Conservation (phyloP, 2,329 filamentous ascomycete genomes). For the Sporothrix luriei region DNA sequence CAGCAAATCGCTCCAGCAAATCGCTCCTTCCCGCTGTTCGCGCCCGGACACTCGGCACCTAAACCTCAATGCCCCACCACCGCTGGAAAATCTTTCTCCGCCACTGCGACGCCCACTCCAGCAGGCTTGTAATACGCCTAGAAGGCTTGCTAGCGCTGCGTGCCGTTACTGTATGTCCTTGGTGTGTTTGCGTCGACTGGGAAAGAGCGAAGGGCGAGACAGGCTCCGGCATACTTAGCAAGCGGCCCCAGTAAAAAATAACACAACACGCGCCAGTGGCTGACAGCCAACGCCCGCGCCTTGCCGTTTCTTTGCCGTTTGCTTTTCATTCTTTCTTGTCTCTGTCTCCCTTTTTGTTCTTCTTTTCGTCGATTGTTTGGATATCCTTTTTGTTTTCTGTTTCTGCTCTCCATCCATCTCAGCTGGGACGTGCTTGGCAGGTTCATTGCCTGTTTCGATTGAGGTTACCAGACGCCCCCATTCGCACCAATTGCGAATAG, state of each 20-base stretch:
- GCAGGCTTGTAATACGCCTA: not conserved
- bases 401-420: not conserved
- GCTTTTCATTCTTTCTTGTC: not conserved
- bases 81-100: slow-evolving; percentile 12
- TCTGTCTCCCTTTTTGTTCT: not conserved
- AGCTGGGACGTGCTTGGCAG: slow-evolving; percentile 9
- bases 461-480: not conserved
- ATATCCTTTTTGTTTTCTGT: not conserved
- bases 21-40: not conserved
- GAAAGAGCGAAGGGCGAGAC: slow-evolving; percentile 21
- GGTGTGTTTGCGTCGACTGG: not conserved
- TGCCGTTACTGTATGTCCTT: not conserved
- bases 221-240: not conserved
- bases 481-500: slow-evolving; percentile 20
- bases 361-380: slow-evolving; percentile 5
- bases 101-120: not conserved
- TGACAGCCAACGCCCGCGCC: not conserved
- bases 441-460: not conserved
- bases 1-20: slow-evolving; percentile 13
- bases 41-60: slow-evolving; percentile 20
- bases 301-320: slow-evolving; percentile 8
- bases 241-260: slow-evolving; percentile 18
- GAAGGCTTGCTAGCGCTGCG: too few species aligned
- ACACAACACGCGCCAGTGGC: slow-evolving; percentile 18
- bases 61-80: not conserved